phyloP scores from a whole-genome alignment of 2,329 filamentous ascomycete genomes.

The Aquanectria penicillioides region DNA sequence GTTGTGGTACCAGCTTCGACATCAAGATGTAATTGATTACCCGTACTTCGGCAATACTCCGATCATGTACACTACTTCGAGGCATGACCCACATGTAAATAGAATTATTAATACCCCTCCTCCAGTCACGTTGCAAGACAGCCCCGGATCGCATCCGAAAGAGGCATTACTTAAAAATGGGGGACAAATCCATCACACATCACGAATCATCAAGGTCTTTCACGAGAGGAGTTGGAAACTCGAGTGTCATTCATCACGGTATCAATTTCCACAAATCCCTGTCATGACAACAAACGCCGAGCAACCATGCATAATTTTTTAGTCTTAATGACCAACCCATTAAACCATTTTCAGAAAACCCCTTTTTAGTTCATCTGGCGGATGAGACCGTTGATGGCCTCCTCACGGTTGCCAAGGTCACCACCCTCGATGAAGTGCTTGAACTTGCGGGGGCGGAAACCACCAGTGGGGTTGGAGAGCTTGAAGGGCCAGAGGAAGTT shows the following conservation, averaged over 20 bases:
- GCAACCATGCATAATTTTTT: slow-evolving; percentile 50
- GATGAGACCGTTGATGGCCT: slow-evolving; percentile 96
- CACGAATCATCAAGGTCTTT: slow-evolving; percentile 18
- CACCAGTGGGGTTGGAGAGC: slow-evolving; percentile 97
- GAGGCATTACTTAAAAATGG: background rate
- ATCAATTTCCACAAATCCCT: slow-evolving; percentile 52
- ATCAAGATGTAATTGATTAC: slow-evolving; percentile 69
- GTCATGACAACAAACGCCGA: slow-evolving; percentile 54
- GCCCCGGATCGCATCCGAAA: background rate
- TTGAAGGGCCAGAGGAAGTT: slow-evolving; percentile 99
- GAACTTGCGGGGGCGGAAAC: slow-evolving; percentile 97
- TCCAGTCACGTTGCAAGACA: slow-evolving; percentile 9
- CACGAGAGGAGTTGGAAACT: slow-evolving; percentile 46
- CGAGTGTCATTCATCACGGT: slow-evolving; percentile 53
- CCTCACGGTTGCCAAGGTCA: slow-evolving; percentile 98
- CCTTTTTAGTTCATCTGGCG: slow-evolving; percentile 92
- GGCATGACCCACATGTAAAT: slow-evolving; percentile 20
- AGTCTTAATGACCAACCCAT: slow-evolving; percentile 43
- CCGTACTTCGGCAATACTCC: background rate
- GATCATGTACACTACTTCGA: slow-evolving; percentile 24
- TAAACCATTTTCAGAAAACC: slow-evolving; percentile 30
- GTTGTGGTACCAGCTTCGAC: slow-evolving; percentile 97
- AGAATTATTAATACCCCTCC: slow-evolving; percentile 34
- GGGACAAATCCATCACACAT: background rate
- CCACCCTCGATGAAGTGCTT: slow-evolving; percentile 99